Evolutionary conservation across 352 stramenopile species (phyloP).

Genomic region (Phytophthora brassicae): DNA sequence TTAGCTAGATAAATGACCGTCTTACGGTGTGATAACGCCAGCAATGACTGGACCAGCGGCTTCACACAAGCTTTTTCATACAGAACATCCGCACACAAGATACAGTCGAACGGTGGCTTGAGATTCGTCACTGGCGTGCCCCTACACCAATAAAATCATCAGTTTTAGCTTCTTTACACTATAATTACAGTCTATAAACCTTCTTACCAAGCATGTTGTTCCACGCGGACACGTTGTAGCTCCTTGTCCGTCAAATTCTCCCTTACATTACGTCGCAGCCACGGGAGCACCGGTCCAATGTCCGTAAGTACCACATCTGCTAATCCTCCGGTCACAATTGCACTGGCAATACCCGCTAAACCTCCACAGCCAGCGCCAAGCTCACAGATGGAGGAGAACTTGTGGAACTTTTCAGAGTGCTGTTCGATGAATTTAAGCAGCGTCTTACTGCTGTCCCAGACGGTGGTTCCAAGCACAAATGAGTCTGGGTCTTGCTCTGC

Average conservation of each 20-base stretch:
- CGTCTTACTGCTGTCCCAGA: slow-evolving; percentile 87
- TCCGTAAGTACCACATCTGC: slow-evolving; percentile 75
- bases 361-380: slow-evolving; percentile 74
- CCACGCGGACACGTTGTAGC: slow-evolving; percentile 54
- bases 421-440: slow-evolving; percentile 87
- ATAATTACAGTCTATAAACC: background rate
- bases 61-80: slow-evolving; percentile 81
- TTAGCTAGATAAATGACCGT: slow-evolving; percentile 80
- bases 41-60: slow-evolving; percentile 75
- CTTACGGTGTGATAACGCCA: slow-evolving; percentile 77
- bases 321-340: slow-evolving; percentile 61
- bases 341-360: slow-evolving; percentile 70
- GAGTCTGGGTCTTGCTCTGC: slow-evolving; percentile 79
- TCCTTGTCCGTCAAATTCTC: slow-evolving; percentile 65
- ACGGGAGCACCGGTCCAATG: slow-evolving; percentile 74
- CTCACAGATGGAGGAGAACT: slow-evolving; percentile 69
- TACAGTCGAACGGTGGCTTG: slow-evolving; percentile 71
- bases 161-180: background rate
- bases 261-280: slow-evolving; percentile 73
- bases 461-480: slow-evolving; percentile 80
- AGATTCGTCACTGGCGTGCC: slow-evolving; percentile 59
- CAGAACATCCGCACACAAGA: slow-evolving; percentile 80
- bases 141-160: slow-evolving; percentile 32
- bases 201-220: slow-evolving; percentile 55
- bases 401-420: slow-evolving; percentile 44